Percentiles rank a stretch among this genome's conserved stretches.
phyloP scores from a whole-genome alignment of 176 grass and related monocot genomes.

The Hyparrhenia diplandra region DNA sequence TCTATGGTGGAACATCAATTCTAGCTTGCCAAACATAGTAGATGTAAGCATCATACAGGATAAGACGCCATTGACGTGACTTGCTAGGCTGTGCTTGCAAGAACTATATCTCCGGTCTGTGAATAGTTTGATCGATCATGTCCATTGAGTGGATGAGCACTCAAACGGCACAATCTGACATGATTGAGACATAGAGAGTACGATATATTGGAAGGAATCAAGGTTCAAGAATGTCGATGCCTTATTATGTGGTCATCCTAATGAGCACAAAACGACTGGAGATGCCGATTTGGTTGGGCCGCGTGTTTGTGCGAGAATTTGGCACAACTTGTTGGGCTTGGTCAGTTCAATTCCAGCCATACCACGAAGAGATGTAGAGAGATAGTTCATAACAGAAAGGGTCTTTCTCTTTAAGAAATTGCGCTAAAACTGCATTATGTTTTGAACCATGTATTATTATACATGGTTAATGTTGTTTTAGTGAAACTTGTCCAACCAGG shows the following conservation, averaged over 20 bases:
- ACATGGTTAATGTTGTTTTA: too few relatives aligned
- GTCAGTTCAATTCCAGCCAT: not conserved
- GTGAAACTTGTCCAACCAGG: too few relatives aligned
- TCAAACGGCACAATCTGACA: not conserved
- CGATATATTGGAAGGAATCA: not conserved
- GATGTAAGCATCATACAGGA: not conserved
- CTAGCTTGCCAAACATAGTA: not conserved
- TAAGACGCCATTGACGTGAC: not conserved
- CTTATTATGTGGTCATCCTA: not conserved
- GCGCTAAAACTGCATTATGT: too few relatives aligned
- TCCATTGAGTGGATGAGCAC: not conserved
- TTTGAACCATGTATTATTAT: too few relatives aligned
- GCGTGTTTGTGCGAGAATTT: too few relatives aligned
- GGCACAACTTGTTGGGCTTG: not conserved
- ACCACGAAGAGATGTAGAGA: too few relatives aligned
- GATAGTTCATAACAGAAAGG: too few relatives aligned
- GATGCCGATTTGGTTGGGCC: not conserved
- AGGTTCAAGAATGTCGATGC: not conserved
- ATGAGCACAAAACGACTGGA: not conserved
- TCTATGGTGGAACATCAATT: not conserved
- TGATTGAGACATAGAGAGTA: not conserved
- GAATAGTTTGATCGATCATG: not conserved
- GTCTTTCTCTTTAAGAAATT: too few relatives aligned
- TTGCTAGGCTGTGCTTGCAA: not conserved
- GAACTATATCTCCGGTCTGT: not conserved